These are phyloP conservation scores for Malus hybrid DNA, from an alignment of 331 rosid species.

Conservation along the genomic window DNA sequence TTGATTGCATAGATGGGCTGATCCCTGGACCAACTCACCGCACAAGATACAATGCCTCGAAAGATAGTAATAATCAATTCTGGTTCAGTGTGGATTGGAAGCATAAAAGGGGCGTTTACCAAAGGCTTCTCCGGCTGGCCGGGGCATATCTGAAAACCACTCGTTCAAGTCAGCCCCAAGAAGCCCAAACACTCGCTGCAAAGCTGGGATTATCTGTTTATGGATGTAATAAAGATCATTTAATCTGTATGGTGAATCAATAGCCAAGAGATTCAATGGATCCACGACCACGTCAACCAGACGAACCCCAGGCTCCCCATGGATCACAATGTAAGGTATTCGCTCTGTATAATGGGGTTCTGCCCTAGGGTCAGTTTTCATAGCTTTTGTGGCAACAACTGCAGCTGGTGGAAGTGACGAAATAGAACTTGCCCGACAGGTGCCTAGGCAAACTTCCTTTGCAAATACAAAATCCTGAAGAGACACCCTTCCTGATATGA, in stretches of 20 bases:
- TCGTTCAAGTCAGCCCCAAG: conserved; percentile 70
- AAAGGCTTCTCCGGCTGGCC: conserved; percentile 56
- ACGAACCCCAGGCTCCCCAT: conserved; percentile 91
- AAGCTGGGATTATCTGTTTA: conserved; percentile 87
- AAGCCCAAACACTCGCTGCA: conserved; percentile 82
- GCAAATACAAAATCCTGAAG: conserved; percentile 88
- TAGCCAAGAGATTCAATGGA: conserved; percentile 73
- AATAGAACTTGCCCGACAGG: conserved; percentile 51
- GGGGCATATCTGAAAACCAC: conserved; percentile 89
- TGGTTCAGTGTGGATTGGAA: conserved; percentile 52
- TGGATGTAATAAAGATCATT: conserved; percentile 82
- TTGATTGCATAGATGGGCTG: conserved; percentile 49
- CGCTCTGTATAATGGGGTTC: conserved; percentile 92
- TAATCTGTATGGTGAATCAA: conserved; percentile 66
- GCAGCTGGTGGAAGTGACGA: conserved; percentile 96
- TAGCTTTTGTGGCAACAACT: conserved; percentile 90
- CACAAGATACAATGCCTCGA: conserved; percentile 86
- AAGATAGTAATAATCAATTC: conserved; percentile 84
- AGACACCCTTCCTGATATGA: conserved; percentile 73
- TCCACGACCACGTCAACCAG: conserved; percentile 88
- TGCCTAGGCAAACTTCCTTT: conserved; percentile 91
- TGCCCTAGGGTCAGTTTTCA: conserved; percentile 79
- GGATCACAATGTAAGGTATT: conserved; percentile 78
- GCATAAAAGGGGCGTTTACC: conserved; percentile 35
- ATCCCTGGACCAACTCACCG: conserved; percentile 69